Evolutionary conservation across 2,329 filamentous ascomycete species (phyloP), one percentile per base, ranked within the genome.

Genomic region (Leptographium flavum): DNA sequence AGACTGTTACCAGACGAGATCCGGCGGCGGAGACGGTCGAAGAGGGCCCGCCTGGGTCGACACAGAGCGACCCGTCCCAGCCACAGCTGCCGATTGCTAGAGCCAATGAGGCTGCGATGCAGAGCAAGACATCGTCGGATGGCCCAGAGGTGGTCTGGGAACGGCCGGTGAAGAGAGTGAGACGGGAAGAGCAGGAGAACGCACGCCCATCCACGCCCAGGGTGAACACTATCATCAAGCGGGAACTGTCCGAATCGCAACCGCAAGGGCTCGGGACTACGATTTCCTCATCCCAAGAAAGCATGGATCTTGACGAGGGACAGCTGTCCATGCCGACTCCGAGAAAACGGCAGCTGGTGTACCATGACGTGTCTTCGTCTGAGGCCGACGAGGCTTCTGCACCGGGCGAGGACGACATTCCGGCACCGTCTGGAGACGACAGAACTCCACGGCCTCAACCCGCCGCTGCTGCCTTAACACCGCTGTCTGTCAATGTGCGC

Each of bases 301-400:
- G 75, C 45, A 65, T 81, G 42, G 78, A 83, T 54, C 63, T 82
- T 11, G 72, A 77, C 53, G 65, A 69, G 36, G 69, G 66, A 8
- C 58, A 57, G 36, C 56, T 63, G 17, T 52, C 60, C 39, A 61
- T 69, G 53, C 57, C 64, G 43, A 74, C 66, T 13, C 66, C 64
- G 42, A 61, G 60, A 50, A 66, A 69, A 49, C 55, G 56, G 39
- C 56, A 53, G 35, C 35, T 49, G 1, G 39, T 47, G 1, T 43
- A 37, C 8, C 33, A 45, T 9, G 43, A 42, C 17, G 21, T 36
- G 2, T 14, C 38, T 9, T 32, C 44, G 6, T 10, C 42, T 2
- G 42, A 41, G 5, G 25, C 21, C 14, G 19, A 6, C 15, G 41
- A 37, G 3, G 38, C 15, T 5, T 21, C 22, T 15, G 23, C 14